A percentile compares a stretch with the other conserved stretches of the same genome.
These are phyloP conservation scores for Erodium trifolium DNA, from an alignment of 441 rosid species.

Conservation along the genomic window DNA sequence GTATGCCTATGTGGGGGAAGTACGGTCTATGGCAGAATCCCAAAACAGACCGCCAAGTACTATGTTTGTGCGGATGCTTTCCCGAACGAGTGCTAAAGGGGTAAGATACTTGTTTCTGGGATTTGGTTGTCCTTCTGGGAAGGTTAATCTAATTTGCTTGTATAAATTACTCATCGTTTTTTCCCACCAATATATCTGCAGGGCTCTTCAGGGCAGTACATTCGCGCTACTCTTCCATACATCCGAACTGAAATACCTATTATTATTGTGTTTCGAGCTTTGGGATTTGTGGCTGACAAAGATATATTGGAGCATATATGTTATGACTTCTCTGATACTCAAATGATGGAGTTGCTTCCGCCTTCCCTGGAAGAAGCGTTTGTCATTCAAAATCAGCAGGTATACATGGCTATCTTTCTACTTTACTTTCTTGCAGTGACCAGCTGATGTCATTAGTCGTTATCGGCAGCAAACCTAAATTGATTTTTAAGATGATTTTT, in stretches of 20 bases:
- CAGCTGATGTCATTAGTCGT: no score
- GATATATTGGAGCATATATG: slow-evolving; percentile 91
- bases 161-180: slow-evolving; percentile 2
- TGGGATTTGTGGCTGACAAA: slow-evolving; percentile 95
- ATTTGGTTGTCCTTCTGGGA: background rate
- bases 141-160: background rate
- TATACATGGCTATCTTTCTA: slow-evolving; percentile 16
- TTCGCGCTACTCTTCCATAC: slow-evolving; percentile 91
- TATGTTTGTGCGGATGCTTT: slow-evolving; percentile 9
- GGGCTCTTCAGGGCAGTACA: slow-evolving; percentile 93
- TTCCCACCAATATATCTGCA: slow-evolving; percentile 29
- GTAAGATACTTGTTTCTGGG: background rate
- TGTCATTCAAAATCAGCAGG: slow-evolving; percentile 97
- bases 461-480: no score
- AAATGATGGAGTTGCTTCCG: slow-evolving; percentile 96
- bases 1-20: slow-evolving; percentile 80
- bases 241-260: slow-evolving; percentile 93
- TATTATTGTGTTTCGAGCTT: slow-evolving; percentile 87
- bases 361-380: slow-evolving; percentile 97
- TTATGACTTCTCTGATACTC: slow-evolving; percentile 77
- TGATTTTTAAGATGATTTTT: background rate
- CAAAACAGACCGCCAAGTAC: slow-evolving; percentile 89
- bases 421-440: no score
- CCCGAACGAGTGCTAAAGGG: slow-evolving; percentile 4
- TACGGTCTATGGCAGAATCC: slow-evolving; percentile 85